These are phyloP conservation scores for Leptographium radiaticola DNA, from an alignment of 2,329 filamentous ascomycete genomes.

Conservation along the genomic window DNA sequence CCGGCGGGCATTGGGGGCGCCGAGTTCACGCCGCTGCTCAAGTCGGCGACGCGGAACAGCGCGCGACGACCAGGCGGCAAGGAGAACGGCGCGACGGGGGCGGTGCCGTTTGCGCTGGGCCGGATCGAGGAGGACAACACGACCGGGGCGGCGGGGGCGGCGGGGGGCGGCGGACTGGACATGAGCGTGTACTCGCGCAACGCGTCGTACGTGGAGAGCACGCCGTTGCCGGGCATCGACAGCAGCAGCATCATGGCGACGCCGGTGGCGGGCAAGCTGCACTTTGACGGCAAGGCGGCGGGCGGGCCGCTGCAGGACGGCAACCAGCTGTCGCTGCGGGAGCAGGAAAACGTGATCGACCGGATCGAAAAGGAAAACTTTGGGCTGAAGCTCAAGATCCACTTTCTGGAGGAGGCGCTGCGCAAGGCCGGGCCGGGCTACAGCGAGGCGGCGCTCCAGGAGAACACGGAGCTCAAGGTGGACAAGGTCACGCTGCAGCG, in stretches of 20 bases:
- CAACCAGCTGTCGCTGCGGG: slow-evolving; percentile 80
- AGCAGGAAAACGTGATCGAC: slow-evolving; percentile 92
- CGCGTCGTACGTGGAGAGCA: slow-evolving; percentile 52
- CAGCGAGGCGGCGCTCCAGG: slow-evolving; percentile 76
- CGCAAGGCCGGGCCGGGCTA: slow-evolving; percentile 79
- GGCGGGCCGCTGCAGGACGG: slow-evolving; percentile 67
- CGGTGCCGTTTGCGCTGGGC: slow-evolving; percentile 57
- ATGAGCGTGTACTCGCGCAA: slow-evolving; percentile 59
- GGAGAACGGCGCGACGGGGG: slow-evolving; percentile 40
- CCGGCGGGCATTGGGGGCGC: slow-evolving; percentile 50
- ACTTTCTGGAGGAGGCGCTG: slow-evolving; percentile 86
- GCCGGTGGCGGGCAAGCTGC: slow-evolving; percentile 46
- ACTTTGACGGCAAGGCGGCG: slow-evolving; percentile 34
- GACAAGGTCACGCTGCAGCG: slow-evolving; percentile 80
- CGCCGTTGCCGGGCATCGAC: slow-evolving; percentile 61
- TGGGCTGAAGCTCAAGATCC: slow-evolving; percentile 88
- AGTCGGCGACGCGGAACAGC: slow-evolving; percentile 61
- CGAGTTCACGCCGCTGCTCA: slow-evolving; percentile 91
- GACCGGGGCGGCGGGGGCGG: slow-evolving; percentile 41
- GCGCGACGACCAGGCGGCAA: slow-evolving; percentile 48
- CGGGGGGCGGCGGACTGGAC: slow-evolving; percentile 41
- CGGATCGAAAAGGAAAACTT: slow-evolving; percentile 98
- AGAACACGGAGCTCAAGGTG: slow-evolving; percentile 94
- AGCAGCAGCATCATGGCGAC: slow-evolving; percentile 76
- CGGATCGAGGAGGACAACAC: slow-evolving; percentile 61